Evolutionary conservation across 306 rosid species (phyloP).

Genomic region (Begonia fuchsioides): DNA sequence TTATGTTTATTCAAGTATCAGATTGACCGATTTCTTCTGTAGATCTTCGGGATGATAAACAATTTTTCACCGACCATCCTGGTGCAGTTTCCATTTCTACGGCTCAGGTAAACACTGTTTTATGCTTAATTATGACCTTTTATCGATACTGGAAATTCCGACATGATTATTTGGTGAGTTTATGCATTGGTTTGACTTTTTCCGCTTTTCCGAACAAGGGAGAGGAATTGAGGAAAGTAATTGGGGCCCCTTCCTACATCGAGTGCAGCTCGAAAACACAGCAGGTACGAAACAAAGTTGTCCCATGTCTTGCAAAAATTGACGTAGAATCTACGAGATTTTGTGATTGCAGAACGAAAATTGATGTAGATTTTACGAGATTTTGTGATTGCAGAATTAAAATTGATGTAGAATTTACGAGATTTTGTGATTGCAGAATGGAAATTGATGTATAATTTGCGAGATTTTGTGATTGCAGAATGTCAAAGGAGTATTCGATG

Average conservation of each 20-base stretch:
- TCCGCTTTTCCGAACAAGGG: conserved; percentile 22
- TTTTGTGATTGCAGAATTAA: too few relatives aligned
- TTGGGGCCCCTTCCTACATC: conserved; percentile 43
- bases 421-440: too few relatives aligned
- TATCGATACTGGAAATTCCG: background rate
- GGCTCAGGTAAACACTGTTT: conserved; percentile 23
- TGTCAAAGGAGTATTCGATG: conserved; percentile 74
- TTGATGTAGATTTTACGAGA: too few relatives aligned
- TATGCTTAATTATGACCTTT: background rate
- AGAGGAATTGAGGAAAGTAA: conserved; percentile 44
- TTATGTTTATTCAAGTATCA: too few relatives aligned
- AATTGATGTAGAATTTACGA: too few relatives aligned
- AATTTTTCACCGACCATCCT: conserved; percentile 38
- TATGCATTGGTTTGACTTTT: background rate
- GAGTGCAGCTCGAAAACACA: conserved; percentile 62
- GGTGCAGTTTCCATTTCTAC: conserved; percentile 43
- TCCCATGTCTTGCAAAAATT: too few relatives aligned
- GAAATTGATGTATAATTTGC: too few relatives aligned
- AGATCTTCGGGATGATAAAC: conserved; percentile 58
- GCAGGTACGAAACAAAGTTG: conserved; percentile 18
- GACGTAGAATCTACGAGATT: too few relatives aligned
- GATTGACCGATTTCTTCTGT: conserved; percentile 5
- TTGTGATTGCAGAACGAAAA: too few relatives aligned
- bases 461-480: conserved; percentile 34
- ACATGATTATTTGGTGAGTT: too few relatives aligned